phyloP scores from a whole-genome alignment of 1,139 yeast genomes.

The Blastobotrys arbuscula region DNA sequence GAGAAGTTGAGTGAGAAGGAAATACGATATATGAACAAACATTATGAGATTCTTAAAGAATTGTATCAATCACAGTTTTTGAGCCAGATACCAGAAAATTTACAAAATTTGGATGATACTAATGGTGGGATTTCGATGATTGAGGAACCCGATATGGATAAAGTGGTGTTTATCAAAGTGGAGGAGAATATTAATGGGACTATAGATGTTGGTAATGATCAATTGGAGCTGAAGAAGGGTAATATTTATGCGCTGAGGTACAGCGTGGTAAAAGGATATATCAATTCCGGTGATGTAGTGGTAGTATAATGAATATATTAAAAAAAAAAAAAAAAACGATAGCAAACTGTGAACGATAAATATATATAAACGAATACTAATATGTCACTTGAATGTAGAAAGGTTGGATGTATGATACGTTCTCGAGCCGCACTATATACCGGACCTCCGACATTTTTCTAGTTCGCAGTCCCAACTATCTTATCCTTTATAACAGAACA shows the following conservation, averaged over 20 bases:
- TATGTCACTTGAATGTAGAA: no score
- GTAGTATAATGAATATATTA: no score
- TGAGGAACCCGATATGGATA: slow-evolving; percentile 65
- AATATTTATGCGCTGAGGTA: slow-evolving; percentile 77
- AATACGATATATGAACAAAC: slow-evolving; percentile 56
- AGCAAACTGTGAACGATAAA: no score
- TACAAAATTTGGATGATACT: slow-evolving; percentile 72
- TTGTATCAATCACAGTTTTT: slow-evolving; percentile 67
- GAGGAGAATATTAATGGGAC: slow-evolving; percentile 35
- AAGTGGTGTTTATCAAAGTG: slow-evolving; percentile 71
- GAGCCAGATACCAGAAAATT: slow-evolving; percentile 56
- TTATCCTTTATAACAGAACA: no score
- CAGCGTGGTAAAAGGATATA: slow-evolving; percentile 38
- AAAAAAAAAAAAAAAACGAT: no score
- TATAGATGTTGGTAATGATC: slow-evolving; percentile 43
- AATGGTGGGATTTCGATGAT: slow-evolving; percentile 77
- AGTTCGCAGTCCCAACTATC: no score
- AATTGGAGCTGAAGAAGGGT: slow-evolving; percentile 54
- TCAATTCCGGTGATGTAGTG: slow-evolving; percentile 22
- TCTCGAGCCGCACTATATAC: no score
- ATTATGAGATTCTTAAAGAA: slow-evolving; percentile 56
- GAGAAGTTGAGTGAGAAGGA: slow-evolving; percentile 53
- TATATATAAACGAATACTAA: no score
- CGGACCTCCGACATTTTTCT: no score
- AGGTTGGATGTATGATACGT: no score